Evolutionary conservation across 2,329 filamentous ascomycete species (phyloP), one percentile per base, ranked within the genome.

Genomic region (Diplodia intermedia): DNA sequence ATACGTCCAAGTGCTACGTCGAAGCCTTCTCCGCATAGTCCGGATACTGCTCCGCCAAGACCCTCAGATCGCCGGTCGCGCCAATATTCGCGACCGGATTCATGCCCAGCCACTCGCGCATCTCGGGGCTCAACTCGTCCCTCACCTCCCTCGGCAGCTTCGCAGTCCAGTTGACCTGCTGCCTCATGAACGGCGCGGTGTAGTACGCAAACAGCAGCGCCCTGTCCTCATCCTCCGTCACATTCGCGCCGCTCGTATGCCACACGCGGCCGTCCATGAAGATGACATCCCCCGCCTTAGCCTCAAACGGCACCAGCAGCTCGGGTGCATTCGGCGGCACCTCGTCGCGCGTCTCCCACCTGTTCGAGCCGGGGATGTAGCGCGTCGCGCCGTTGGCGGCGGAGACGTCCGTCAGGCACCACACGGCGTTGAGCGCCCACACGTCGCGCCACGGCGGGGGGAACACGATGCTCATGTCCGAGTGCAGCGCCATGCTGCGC

Each of bases 201-300:
- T 79, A 79, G 49, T 76, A 76, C 9, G 72, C 76, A 56, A 79
- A 77, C 9, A 78, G n/a, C 47, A 78, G 54, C 26, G 76, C 77
- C 1, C 77, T 70, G 33, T 79, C 75, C 66, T 75, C 63, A 40
- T 76, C 74, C 56, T 72, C 68, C 0, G 76, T 77, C 20, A 75
- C 71, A 55, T 79, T 79, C 40, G 67, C 63, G n/a, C 77, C 77
- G 9, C 69, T 72, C 2, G 76, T 79, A 43, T 79, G 77, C 77
- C 77, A 79, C 1, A 79, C 70, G 1, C 73, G 69, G 0, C 77
- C 76, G 31, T 77, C 75, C 75, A 79, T 77, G 43, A 76, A 69
- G 49, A 79, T 69, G 11, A 78, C 73, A 52, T 74, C 73, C 3
- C 77, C 77, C 3, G 75, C 75, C 56, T 75, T 75, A 8, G 71